Percentiles rank a stretch among this genome's conserved stretches.
Conservation (phyloP, 768 basidiomycete genomes). For the Russula dissimulans region DNA sequence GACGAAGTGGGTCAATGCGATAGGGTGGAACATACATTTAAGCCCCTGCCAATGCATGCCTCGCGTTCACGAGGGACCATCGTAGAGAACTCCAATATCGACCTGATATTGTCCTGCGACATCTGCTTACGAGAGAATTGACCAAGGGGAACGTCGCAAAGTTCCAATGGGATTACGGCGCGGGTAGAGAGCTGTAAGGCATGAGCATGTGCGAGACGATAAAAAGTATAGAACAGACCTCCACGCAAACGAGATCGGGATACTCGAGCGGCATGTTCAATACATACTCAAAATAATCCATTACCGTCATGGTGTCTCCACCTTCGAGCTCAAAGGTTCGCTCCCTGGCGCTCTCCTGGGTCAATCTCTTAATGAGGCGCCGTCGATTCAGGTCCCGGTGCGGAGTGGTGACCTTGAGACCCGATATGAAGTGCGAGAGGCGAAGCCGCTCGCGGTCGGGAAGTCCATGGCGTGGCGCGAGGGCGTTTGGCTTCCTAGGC, state of each 20-base stretch:
- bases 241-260: slow-evolving; percentile 61
- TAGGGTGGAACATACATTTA: slow-evolving; percentile 31
- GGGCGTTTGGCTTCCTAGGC: slow-evolving; percentile 23
- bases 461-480: slow-evolving; percentile 34
- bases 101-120: slow-evolving; percentile 50
- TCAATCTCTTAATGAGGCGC: slow-evolving; percentile 55
- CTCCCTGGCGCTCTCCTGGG: slow-evolving; percentile 40
- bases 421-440: slow-evolving; percentile 47
- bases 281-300: slow-evolving; percentile 46
- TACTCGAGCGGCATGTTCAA: slow-evolving; percentile 45
- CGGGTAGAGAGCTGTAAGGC: slow-evolving; percentile 42
- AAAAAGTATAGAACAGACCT: slow-evolving; percentile 35
- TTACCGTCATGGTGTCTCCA: slow-evolving; percentile 46
- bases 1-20: background rate
- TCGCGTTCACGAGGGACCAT: slow-evolving; percentile 51
- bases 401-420: slow-evolving; percentile 40
- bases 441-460: slow-evolving; percentile 41
- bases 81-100: slow-evolving; percentile 56
- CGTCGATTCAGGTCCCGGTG: slow-evolving; percentile 25
- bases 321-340: slow-evolving; percentile 48
- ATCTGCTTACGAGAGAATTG: slow-evolving; percentile 68
- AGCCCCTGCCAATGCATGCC: slow-evolving; percentile 40
- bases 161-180: slow-evolving; percentile 58
- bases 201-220: background rate
- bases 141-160: slow-evolving; percentile 51